phyloP scores from a whole-genome alignment of 306 rosid species.

The Pyrus bretschneideri region DNA sequence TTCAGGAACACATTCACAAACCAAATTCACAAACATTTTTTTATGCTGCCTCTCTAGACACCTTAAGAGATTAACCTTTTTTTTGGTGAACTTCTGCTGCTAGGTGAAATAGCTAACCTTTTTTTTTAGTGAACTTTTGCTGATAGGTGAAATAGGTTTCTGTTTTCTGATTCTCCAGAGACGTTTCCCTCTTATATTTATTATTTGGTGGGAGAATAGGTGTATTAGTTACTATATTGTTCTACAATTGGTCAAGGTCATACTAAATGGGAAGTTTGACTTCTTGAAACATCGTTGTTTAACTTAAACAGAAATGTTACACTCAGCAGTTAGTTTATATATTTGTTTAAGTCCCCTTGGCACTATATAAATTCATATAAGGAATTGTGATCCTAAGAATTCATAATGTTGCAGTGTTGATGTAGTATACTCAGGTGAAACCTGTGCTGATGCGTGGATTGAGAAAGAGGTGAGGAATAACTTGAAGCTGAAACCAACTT shows the following conservation, averaged over 20 bases:
- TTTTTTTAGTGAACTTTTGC: not conserved
- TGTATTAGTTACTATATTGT: not conserved
- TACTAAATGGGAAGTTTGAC: not conserved
- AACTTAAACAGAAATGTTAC: not conserved
- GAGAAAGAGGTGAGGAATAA: slow-evolving; percentile 74
- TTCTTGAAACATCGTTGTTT: not conserved
- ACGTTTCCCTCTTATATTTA: not conserved
- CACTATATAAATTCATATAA: slow-evolving; percentile 7
- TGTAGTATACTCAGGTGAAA: slow-evolving; percentile 57
- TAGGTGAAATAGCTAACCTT: not conserved
- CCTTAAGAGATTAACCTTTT: not conserved
- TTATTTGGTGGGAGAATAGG: not conserved
- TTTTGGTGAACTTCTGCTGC: not conserved
- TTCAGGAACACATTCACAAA: not conserved
- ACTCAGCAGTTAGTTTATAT: not conserved
- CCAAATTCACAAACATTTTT: not conserved
- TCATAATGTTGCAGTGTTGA: slow-evolving; percentile 66
- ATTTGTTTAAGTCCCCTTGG: not conserved
- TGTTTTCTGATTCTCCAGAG: not conserved
- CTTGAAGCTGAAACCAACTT: not conserved
- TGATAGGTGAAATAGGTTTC: not conserved
- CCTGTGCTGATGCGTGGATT: slow-evolving; percentile 96
- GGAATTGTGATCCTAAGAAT: not conserved
- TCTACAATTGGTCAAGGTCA: not conserved
- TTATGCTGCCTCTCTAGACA: not conserved